Evolutionary conservation across 2,329 filamentous ascomycete genomes (phyloP).

Genomic region (Rhinocladiella mackenziei): DNA sequence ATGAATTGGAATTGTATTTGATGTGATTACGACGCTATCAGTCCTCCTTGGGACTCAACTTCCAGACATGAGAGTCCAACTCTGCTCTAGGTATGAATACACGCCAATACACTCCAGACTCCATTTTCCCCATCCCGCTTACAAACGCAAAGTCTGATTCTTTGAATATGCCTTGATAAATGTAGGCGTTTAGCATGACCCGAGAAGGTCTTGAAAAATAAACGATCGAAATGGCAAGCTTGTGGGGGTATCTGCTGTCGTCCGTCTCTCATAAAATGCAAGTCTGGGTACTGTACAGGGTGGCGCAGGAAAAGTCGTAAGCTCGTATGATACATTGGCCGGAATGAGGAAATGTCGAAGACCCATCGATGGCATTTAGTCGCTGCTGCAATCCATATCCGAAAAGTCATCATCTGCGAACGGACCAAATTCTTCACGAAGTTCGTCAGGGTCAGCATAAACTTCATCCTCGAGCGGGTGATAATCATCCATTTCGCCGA

Average conservation of each 20-base stretch:
- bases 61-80: too few relatives aligned
- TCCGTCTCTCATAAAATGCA: slow-evolving; percentile 23
- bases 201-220: slow-evolving; percentile 3
- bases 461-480: slow-evolving; percentile 19
- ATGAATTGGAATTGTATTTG: too few relatives aligned
- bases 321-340: slow-evolving; percentile 15
- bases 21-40: too few relatives aligned
- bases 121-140: slow-evolving; percentile 5
- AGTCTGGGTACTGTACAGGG: slow-evolving; percentile 18
- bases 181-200: slow-evolving; percentile 3
- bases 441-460: slow-evolving; percentile 21
- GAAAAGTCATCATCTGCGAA: slow-evolving; percentile 16
- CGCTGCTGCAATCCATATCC: slow-evolving; percentile 23
- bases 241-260: slow-evolving; percentile 18
- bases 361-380: background rate
- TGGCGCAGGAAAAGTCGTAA: slow-evolving; percentile 12
- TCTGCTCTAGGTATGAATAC: too few relatives aligned
- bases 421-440: slow-evolving; percentile 21
- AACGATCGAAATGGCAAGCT: slow-evolving; percentile 12
- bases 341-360: background rate
- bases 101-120: slow-evolving; percentile 1
- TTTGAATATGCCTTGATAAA: background rate
- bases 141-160: slow-evolving; percentile 6
- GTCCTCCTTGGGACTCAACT: too few relatives aligned
- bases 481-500: slow-evolving; percentile 9